Evolutionary conservation across 441 rosid species (phyloP), one percentile per base, ranked within the genome.

Genomic region (Rhodomyrtus psidioides): DNA sequence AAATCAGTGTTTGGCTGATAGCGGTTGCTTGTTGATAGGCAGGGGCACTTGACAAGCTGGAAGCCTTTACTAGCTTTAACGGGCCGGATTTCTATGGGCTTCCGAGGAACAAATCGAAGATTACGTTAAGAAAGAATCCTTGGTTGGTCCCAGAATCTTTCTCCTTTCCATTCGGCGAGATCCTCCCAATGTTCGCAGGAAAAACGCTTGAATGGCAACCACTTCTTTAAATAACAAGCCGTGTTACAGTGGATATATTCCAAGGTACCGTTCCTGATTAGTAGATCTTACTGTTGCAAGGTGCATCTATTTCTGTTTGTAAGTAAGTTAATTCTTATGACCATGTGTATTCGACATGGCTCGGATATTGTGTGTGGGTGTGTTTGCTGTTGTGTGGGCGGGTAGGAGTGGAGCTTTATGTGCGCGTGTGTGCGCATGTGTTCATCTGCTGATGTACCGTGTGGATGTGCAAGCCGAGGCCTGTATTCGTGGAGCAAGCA

Each of bases 51-150:
- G 98, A 96, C 90, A 96, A 95, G 87, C 91, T 96, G 84, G 99
- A 97, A 92, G 94, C 96, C 46, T 97, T 97, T 90, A 93, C 98
- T 56, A 97, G 99, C 91, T 94, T 96, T 86, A 96, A 95, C 23
- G 99, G 99, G 74, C 98, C 96, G n/a, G 97, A 96, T 86, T 97
- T 97, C 91, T 97, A 96, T 83, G 95, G 97, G 54, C 99, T 96
- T 83, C 96, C 98, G 13, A 93, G 98, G 83, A 97, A 94, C 92
- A 89, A 91, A 9, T 86, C 93, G 62, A 95, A 94, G 91, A 93
- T 97, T 87, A 96, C 92, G 57, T 84, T 96, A 90, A 89, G 83
- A 85, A 95, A 90, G 90, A 83, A 53, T 49, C 91, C 94, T 57
- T 96, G 96, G 96, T 94, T 93, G 89, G 98, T 96, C 86, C 96